A percentile compares a stretch with the other conserved stretches of the same genome.
These are phyloP conservation scores for Ensete glaucum DNA, from an alignment of 176 grass and related monocot genomes.

Conservation along the genomic window DNA sequence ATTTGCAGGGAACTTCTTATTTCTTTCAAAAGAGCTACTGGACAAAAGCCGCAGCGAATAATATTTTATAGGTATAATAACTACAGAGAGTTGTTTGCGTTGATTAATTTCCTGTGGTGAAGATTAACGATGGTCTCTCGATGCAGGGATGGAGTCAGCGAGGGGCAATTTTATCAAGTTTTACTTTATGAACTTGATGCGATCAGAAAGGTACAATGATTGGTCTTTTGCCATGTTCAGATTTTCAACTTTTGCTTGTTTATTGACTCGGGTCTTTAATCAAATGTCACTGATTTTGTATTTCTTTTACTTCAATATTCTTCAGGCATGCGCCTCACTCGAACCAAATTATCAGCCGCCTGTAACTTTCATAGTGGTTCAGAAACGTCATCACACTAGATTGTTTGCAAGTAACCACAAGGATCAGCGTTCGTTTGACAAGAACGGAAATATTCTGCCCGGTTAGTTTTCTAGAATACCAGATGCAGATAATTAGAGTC, in stretches of 20 bases:
- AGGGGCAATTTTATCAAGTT: conserved; percentile 93
- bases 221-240: neutral
- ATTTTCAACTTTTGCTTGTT: neutral
- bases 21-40: conserved; percentile 75
- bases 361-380: conserved; percentile 79
- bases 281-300: neutral
- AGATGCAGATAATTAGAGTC: too few relatives aligned
- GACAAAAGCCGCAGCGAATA: conserved; percentile 55
- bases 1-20: conserved; percentile 77
- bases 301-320: conserved; percentile 9
- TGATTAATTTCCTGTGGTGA: neutral
- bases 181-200: conserved; percentile 73
- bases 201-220: conserved; percentile 50
- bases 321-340: conserved; percentile 70
- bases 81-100: neutral
- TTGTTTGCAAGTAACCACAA: conserved; percentile 77
- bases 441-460: conserved; percentile 75
- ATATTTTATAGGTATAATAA: conserved; percentile 71
- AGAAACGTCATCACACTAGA: conserved; percentile 91
- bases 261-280: neutral
- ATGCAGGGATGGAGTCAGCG: conserved; percentile 78
- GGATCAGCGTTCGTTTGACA: conserved; percentile 38
- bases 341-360: conserved; percentile 64
- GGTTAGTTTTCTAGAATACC: conserved; percentile 25
- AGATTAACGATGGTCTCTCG: neutral